Percentiles rank a stretch among this genome's conserved stretches.
phyloP scores from a whole-genome alignment of 2,329 filamentous ascomycete genomes.

The Beauveria australis region DNA sequence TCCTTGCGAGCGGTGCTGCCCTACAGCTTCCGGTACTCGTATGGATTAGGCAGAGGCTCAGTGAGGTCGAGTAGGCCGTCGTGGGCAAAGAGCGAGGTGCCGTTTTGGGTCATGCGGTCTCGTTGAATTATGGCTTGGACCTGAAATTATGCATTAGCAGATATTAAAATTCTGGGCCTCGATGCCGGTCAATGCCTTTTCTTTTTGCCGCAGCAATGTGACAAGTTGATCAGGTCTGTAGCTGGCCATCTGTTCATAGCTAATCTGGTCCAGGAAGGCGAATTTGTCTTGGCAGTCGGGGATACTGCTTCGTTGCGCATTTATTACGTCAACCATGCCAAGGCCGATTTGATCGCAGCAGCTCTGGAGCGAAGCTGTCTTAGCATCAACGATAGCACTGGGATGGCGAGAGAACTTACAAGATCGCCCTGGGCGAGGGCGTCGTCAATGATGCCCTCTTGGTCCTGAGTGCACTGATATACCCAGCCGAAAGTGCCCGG shows the following conservation, averaged over 20 bases:
- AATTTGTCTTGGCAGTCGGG: constrained; percentile 34
- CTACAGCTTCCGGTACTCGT: constrained; percentile 29
- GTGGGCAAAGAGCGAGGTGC: constrained; percentile 16
- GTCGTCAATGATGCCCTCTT: constrained; percentile 32
- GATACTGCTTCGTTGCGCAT: constrained; percentile 30
- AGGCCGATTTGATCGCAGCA: constrained; percentile 27
- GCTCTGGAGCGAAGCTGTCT: constrained; percentile 11
- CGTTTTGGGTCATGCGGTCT: constrained; percentile 19
- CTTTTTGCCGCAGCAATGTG: constrained; percentile 40
- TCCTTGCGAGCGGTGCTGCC: constrained; percentile 29
- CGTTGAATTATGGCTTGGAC: constrained; percentile 24
- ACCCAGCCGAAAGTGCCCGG: constrained; percentile 59
- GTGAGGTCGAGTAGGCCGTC: constrained; percentile 14
- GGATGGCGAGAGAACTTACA: not conserved
- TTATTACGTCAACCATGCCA: constrained; percentile 23
- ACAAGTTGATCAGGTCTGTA: constrained; percentile 42
- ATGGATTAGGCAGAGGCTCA: constrained; percentile 11
- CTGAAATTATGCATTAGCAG: constrained; percentile 18
- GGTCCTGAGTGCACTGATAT: constrained; percentile 64
- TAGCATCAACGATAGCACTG: not conserved
- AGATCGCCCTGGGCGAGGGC: constrained; percentile 18
- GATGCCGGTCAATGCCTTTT: constrained; percentile 30
- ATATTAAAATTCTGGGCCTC: not conserved
- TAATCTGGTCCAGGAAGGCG: constrained; percentile 38
- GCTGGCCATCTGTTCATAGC: constrained; percentile 29